Evolutionary conservation across 192 early-diverging fungal species (phyloP).

Genomic region (Martensiomyces pterosporus): DNA sequence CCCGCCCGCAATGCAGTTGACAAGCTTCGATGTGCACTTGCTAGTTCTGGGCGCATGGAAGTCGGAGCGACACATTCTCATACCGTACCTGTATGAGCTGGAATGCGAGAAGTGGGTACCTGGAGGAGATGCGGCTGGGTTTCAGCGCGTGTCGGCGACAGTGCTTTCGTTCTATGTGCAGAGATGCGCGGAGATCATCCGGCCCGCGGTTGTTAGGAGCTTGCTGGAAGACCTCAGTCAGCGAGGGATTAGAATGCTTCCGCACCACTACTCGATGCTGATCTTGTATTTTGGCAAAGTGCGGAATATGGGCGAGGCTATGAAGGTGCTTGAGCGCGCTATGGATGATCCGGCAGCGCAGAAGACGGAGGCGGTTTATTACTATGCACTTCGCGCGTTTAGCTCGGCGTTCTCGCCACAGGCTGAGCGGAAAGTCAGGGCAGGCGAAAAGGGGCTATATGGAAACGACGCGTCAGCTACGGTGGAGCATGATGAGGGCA

Average conservation of each 20-base stretch:
- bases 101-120: slow-evolving; percentile 20
- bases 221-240: slow-evolving; percentile 32
- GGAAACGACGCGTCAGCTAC: too few species aligned
- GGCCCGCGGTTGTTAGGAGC: slow-evolving; percentile 11
- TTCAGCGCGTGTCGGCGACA: slow-evolving; percentile 32
- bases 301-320: slow-evolving; percentile 24
- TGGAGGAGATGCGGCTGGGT: slow-evolving; percentile 8
- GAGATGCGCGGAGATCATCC: slow-evolving; percentile 15
- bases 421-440: background rate
- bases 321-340: slow-evolving; percentile 31
- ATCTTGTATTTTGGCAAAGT: slow-evolving; percentile 41
- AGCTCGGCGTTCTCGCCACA: slow-evolving; percentile 8
- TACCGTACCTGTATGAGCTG: slow-evolving; percentile 35
- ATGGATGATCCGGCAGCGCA: slow-evolving; percentile 26
- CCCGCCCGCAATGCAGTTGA: slow-evolving; percentile 12
- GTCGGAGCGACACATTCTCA: slow-evolving; percentile 21
- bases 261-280: slow-evolving; percentile 41
- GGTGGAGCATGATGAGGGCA: background rate
- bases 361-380: slow-evolving; percentile 31
- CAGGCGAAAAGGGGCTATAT: background rate
- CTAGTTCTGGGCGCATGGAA: slow-evolving; percentile 46
- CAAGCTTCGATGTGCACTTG: slow-evolving; percentile 31
- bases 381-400: slow-evolving; percentile 37
- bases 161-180: slow-evolving; percentile 43
- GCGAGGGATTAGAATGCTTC: slow-evolving; percentile 18